These are phyloP conservation scores for Phycomyces nitens DNA, from an alignment of 192 early-diverging fungal genomes.

Conservation along the genomic window DNA sequence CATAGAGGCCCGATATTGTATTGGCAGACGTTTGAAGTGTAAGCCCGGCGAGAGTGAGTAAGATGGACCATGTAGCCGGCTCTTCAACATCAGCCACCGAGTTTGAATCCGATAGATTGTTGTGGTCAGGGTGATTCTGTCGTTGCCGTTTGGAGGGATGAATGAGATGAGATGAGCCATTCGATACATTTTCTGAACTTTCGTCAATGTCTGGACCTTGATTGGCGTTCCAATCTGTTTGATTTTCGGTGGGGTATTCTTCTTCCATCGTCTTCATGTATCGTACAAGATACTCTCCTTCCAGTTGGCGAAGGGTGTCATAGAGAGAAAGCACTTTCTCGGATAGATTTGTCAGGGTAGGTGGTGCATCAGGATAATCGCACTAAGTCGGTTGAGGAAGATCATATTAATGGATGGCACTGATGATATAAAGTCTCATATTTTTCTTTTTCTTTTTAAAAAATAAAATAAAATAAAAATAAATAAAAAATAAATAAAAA, in stretches of 20 bases:
- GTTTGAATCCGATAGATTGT: neutral
- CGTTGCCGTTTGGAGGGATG: neutral
- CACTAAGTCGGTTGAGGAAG: conserved; percentile 14
- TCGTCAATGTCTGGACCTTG: neutral
- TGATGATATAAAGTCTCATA: neutral
- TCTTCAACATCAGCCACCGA: conserved; percentile 3
- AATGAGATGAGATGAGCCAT: neutral
- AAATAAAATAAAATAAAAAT: neutral
- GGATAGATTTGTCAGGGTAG: conserved; percentile 29
- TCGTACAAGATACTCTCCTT: conserved; percentile 29
- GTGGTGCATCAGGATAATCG: conserved; percentile 39
- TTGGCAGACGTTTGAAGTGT: conserved; percentile 20
- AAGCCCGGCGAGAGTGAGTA: conserved; percentile 11
- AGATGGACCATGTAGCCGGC: conserved; percentile 23
- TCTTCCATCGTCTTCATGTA: conserved; percentile 27
- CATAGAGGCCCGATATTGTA: conserved; percentile 18
- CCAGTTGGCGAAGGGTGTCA: conserved; percentile 26
- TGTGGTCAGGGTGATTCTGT: neutral
- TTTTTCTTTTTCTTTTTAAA: conserved; percentile 4
- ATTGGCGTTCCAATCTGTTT: neutral
- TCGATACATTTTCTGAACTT: neutral
- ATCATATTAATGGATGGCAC: neutral
- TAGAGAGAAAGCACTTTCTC: conserved; percentile 33
- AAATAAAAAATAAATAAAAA: neutral
- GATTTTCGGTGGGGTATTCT: neutral